These are phyloP conservation scores for Coffea canephora DNA, from an alignment of 257 asterid species.

Conservation along the genomic window DNA sequence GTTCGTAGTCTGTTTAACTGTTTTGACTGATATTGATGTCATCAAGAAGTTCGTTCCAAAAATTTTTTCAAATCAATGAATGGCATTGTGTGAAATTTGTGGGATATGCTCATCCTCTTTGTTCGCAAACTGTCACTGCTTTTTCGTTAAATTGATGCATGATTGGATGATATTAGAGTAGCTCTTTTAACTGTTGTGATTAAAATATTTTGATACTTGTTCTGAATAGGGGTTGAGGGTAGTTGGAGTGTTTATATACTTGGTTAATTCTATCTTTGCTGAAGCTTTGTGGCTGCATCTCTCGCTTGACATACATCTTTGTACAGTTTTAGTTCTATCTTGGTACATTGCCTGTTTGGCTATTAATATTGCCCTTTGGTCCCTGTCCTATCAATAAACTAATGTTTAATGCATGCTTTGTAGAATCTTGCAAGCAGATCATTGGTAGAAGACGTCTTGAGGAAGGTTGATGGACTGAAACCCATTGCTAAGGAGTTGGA, in stretches of 20 bases:
- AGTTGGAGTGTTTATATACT: not conserved
- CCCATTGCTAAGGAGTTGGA: slow-evolving; percentile 91
- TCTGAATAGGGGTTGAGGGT: not conserved
- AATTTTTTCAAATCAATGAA: not conserved
- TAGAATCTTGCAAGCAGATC: slow-evolving; percentile 94
- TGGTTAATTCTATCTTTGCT: not conserved
- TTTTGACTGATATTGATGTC: not conserved
- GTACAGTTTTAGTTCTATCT: too few species aligned
- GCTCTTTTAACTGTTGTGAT: not conserved
- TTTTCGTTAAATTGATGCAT: not conserved
- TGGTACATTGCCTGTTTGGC: not conserved
- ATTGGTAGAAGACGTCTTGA: slow-evolving; percentile 80
- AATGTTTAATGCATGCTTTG: slow-evolving; percentile 21
- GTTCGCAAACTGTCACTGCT: not conserved
- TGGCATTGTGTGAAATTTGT: not conserved
- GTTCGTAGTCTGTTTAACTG: not conserved
- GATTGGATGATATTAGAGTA: too few species aligned
- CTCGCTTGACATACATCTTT: not conserved
- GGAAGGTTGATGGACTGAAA: slow-evolving; percentile 68
- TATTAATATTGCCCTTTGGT: not conserved
- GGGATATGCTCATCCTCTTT: not conserved
- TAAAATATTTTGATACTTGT: not conserved
- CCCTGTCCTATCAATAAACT: not conserved
- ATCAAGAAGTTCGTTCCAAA: not conserved
- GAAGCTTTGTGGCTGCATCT: not conserved